These are phyloP conservation scores for Globisporangium polare DNA, from an alignment of 352 stramenopile species.

Conservation along the genomic window DNA sequence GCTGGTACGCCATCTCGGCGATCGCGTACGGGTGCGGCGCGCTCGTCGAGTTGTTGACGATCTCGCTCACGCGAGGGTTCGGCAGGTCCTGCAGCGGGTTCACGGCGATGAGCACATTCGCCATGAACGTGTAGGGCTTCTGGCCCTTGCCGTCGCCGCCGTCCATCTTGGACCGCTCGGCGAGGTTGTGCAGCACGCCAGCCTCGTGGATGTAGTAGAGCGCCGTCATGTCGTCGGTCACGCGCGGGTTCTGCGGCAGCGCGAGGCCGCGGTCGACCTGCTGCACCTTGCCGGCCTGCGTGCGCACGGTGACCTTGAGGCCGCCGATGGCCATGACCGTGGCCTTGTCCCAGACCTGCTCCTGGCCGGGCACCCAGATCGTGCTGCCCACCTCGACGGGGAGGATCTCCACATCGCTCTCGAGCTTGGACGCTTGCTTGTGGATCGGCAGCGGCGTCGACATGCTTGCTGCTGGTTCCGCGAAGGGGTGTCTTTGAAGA, in stretches of 20 bases:
- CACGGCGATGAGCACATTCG: constrained; percentile 90
- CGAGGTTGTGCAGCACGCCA: constrained; percentile 94
- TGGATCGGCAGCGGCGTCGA: constrained; percentile 61
- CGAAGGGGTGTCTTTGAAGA: background rate
- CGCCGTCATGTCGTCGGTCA: constrained; percentile 92
- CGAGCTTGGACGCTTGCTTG: constrained; percentile 65
- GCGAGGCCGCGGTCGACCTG: constrained; percentile 76
- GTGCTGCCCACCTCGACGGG: constrained; percentile 67
- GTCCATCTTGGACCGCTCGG: constrained; percentile 86
- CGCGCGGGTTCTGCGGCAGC: constrained; percentile 74
- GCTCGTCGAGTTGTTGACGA: constrained; percentile 69
- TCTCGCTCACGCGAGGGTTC: constrained; percentile 75
- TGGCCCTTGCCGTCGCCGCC: constrained; percentile 58
- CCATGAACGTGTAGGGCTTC: constrained; percentile 93
- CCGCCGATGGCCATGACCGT: constrained; percentile 83
- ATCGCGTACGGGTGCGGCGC: constrained; percentile 85
- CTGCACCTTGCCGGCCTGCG: constrained; percentile 78
- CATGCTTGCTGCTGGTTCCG: constrained; percentile 25
- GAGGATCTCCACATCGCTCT: constrained; percentile 61
- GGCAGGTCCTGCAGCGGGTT: constrained; percentile 86
- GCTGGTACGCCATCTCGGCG: constrained; percentile 89
- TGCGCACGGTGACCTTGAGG: constrained; percentile 85
- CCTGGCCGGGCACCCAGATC: constrained; percentile 72
- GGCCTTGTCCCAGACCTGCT: constrained; percentile 76
- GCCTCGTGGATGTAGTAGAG: constrained; percentile 95